Evolutionary conservation across 306 rosid genomes (phyloP), one percentile per base, ranked within the genome.

Genomic region (Parietaria judaica): DNA sequence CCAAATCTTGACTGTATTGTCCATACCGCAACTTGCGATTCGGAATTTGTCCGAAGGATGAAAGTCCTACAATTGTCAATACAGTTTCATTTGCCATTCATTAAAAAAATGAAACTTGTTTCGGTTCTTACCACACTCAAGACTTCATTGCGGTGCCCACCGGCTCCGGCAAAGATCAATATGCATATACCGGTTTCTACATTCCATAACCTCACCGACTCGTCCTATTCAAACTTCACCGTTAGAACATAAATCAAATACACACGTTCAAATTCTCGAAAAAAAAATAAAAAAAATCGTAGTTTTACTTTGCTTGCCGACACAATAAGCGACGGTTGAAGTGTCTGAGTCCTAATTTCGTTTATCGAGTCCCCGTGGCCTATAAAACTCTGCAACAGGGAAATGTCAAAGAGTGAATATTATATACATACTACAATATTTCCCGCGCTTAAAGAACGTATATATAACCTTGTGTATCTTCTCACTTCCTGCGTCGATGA

Each of bases 61-160:
- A 62, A 92, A 92, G 72, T 92, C 99, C 99, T 88, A 35, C 11
- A 61, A 61, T 56, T 70, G 63, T 54, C 51, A 76, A 71, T 34
- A 72, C 3, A 54, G 45, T 41, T 63, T 80, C 48, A 61, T 62
- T 43, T 10, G 13, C 6, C 3, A 41, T 41, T 5, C 45, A 5
- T n/a, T n/a, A n/a, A 49, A 49, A 9, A 49, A 49, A 49, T 5
- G 53, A 61, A 14, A 66, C 54, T 38, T 51, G 69, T 66, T 14
- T 43, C 65, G 61, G 70, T 34, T 66, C 95, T 82, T 66, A 92
- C 99, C 73, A 92, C 94, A 67, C 99, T 92, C 73, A 92, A 76
- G 66, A 92, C 96, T 75, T 92, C 99, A 79, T 92, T 86, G 44
- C 95, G 95, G 76, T 92, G 99, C 54, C 99, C 99, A 14, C 99